Percentiles rank a stretch among this genome's conserved stretches.
These are phyloP conservation scores for Pilatotrama ljubarskyi DNA, from an alignment of 768 basidiomycete species.

Conservation along the genomic window DNA sequence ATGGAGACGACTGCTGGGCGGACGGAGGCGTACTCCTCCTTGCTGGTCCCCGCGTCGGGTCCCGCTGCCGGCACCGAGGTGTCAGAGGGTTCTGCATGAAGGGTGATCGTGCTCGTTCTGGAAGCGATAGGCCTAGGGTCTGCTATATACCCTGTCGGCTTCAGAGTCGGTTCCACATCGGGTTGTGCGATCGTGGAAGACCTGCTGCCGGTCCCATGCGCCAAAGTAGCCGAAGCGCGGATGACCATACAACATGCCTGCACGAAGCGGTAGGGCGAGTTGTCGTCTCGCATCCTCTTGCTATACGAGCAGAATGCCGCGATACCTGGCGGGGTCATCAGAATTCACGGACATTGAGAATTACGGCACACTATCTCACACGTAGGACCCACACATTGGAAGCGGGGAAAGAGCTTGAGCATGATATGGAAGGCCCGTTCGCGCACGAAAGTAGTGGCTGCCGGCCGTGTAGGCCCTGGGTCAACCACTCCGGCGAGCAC, in stretches of 20 bases:
- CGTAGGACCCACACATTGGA: constrained; percentile 11
- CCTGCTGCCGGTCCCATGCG: background rate
- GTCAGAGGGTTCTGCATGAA: background rate
- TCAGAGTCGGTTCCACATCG: background rate
- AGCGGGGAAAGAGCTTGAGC: constrained; percentile 17
- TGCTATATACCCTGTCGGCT: background rate
- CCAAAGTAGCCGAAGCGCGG: constrained; percentile 8
- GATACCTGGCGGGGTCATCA: background rate
- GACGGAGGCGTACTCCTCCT: constrained; percentile 4
- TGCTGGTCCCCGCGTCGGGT: background rate
- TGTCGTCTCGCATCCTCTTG: constrained; percentile 12
- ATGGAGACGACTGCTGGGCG: constrained; percentile 1
- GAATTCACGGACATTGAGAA: no score
- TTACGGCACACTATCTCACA: constrained; percentile 1
- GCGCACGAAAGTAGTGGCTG: background rate
- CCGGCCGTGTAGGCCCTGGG: background rate
- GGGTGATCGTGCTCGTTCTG: background rate
- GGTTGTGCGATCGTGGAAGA: background rate
- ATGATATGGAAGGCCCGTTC: constrained; percentile 17
- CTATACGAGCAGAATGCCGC: constrained; percentile 14
- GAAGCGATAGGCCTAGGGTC: background rate
- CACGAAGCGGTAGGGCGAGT: constrained; percentile 18
- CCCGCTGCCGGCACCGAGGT: no score
- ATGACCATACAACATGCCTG: constrained; percentile 12
- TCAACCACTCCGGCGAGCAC: constrained; percentile 8